Evolutionary conservation across 23 red algal species (phyloP).

Genomic region (Chondrus crispus): DNA sequence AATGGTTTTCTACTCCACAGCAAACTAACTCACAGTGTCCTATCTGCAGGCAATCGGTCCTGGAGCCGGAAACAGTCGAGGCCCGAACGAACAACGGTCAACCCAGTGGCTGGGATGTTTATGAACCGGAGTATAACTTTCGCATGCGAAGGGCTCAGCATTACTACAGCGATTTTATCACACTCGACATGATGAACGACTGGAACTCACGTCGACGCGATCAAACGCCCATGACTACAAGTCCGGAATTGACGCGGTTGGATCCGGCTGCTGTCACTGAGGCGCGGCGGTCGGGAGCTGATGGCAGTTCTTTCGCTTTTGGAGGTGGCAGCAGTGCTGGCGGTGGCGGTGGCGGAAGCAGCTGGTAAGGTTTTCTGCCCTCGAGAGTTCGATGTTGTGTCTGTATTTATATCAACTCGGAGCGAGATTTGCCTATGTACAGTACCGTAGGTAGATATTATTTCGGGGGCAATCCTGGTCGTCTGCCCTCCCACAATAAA

Average conservation of each 20-base stretch:
- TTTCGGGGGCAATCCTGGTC: too few relatives aligned
- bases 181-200: constrained; percentile 34
- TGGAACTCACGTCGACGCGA: constrained; percentile 39
- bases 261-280: constrained; percentile 48
- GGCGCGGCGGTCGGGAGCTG: constrained; percentile 21
- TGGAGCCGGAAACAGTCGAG: neutral
- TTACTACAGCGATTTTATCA: constrained; percentile 54
- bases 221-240: constrained; percentile 19
- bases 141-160: constrained; percentile 30
- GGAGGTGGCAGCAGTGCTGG: constrained; percentile 58
- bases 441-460: too few relatives aligned
- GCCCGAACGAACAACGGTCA: constrained; percentile 4
- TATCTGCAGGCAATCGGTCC: constrained; percentile 46
- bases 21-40: constrained; percentile 27
- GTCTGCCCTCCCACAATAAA: too few relatives aligned
- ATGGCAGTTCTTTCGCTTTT: constrained; percentile 48
- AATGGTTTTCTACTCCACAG: neutral
- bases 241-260: constrained; percentile 14
- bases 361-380: too few relatives aligned
- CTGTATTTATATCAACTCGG: too few relatives aligned
- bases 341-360: constrained; percentile 48
- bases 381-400: too few relatives aligned
- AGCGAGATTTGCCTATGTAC: too few relatives aligned
- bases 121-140: constrained; percentile 55
- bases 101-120: constrained; percentile 53